Base-by-base conservation (phyloP, 2,329 filamentous ascomycete species). In the Penicillium sp. region DNA sequence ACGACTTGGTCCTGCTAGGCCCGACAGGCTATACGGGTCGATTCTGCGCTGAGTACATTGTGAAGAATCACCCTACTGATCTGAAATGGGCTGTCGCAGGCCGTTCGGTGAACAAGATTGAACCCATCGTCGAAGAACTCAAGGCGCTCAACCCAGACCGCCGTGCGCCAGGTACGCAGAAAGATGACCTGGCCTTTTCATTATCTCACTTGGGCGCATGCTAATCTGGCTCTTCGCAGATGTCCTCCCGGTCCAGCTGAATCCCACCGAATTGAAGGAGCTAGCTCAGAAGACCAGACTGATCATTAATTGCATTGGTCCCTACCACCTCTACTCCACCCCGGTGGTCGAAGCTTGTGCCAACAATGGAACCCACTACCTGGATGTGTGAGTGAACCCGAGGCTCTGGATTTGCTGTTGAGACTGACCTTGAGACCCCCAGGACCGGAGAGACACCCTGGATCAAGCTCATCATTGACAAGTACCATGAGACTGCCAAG, bases 11-110 rank as follows among this genome's bases (percentile, higher is more conserved):
- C 44, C 77, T 91, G 33, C 80, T 89, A 21, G 88, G 88, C 26
- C 87, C 88, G 10, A 88, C 83, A 71, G 93, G 93, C 27, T 96
- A 96, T 75, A 97, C 93, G 0, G 93, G 93, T 39, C 88, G 85
- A 63, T 81, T 90, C 64, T 87, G 87, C 2, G 88, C 88, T 27
- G 88, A 96, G 72, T 86, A 95, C 74, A 88, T 96, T 67, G 82
- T 86, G 52, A 82, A 81, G 14, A 78, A 85, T 62, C 80, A 92
- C 1, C 89, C 92, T 0, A 91, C 89, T 19, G 85, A 91, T 71
- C 74, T 96, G 60, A 92, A 86, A 78, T 97, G 93, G 93, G 93
- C 91, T 14, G 80, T 97, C 54, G 91, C 92, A 46, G 93, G 93
- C 29, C 89, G 93, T 26, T 93, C 90, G n/a, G 78, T 82, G 49